Base-by-base conservation (phyloP, 495 filamentous ascomycete genomes). In the Talaromyces adpressus region DNA sequence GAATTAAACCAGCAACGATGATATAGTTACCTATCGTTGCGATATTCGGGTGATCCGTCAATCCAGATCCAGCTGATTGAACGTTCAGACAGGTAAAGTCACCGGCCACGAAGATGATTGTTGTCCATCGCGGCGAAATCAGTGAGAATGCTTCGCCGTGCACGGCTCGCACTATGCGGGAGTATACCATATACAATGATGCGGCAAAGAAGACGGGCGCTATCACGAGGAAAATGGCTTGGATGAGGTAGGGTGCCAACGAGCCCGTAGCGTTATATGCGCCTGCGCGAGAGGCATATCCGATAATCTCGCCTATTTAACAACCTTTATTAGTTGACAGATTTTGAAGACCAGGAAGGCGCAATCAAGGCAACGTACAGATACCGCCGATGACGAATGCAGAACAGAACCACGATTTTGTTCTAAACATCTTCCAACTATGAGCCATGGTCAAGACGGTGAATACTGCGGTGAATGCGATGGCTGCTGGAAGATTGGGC, bases 371-470 rank as follows among this genome's bases (percentile, higher is more conserved):
- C 22, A 45, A 66, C 71, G 8, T 66, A 73, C 71, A 67, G 4
- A 72, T 53, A 20, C 71, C 70, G 9, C 71, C 71, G 2, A 70
- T 34, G 47, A 72, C 53, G 23, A 73, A 73, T 6, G 71, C 69
- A 57, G 71, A 68, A 25, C 70, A 72, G 53, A 71, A 73, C 68
- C 69, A 70, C 62, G 65, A 70, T 64, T 64, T 64, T 8, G 68
- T 54, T 53, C 65, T 72, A 11, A 30, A 64, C 5, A 73, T 60
- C 56, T 70, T 70, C 23, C 61, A 63, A 30, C 20, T 22, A 61
- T 73, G 66, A 52, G 62, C 62, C 20, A 57, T 51, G 1, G 68
- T 69, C 11, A 70, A 61, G 29, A 45, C 39, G 9, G 54, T 27
- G 56, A 72, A 73, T 22, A 72, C 57, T 18, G 67, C 51, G 9